Conservation (phyloP, 352 stramenopile species). For the Globisporangium perplexum region DNA sequence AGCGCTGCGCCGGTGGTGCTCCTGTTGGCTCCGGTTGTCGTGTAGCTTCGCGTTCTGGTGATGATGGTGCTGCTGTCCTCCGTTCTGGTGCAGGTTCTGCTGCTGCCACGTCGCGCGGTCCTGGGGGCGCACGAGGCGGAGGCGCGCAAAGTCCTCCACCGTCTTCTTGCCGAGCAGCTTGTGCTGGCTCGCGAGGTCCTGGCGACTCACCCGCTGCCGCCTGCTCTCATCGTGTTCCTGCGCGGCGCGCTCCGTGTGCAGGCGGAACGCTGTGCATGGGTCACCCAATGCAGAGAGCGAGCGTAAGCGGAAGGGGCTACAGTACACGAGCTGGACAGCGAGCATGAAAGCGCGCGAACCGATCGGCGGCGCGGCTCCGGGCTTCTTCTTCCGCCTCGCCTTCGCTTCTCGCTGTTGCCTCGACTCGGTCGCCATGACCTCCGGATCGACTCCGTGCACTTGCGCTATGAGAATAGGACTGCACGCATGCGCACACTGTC, state of each 20-base stretch:
- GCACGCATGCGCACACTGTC: too few species aligned
- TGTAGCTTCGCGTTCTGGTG: background rate
- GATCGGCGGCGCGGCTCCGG: background rate
- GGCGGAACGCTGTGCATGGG: background rate
- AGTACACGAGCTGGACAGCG: background rate
- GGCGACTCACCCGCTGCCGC: conserved; percentile 17
- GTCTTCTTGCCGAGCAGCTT: conserved; percentile 47
- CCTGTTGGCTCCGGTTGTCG: background rate
- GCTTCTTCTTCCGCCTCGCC: conserved; percentile 1
- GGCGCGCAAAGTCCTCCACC: conserved; percentile 36
- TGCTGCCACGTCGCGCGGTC: conserved; percentile 19
- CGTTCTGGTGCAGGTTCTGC: conserved; percentile 46
- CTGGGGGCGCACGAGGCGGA: conserved; percentile 37
- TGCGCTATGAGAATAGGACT: too few species aligned
- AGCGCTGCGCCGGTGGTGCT: background rate
- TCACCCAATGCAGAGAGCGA: background rate
- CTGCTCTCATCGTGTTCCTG: conserved; percentile 3
- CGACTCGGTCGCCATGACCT: background rate
- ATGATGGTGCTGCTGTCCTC: background rate
- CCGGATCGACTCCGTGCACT: too few species aligned
- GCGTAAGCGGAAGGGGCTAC: background rate
- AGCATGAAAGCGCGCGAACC: background rate
- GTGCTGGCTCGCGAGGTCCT: conserved; percentile 29
- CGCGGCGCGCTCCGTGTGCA: conserved; percentile 7
- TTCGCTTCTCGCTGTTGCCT: background rate